Evolutionary conservation across 768 basidiomycete species (phyloP).

Genomic region (Tephrocybe sp.): DNA sequence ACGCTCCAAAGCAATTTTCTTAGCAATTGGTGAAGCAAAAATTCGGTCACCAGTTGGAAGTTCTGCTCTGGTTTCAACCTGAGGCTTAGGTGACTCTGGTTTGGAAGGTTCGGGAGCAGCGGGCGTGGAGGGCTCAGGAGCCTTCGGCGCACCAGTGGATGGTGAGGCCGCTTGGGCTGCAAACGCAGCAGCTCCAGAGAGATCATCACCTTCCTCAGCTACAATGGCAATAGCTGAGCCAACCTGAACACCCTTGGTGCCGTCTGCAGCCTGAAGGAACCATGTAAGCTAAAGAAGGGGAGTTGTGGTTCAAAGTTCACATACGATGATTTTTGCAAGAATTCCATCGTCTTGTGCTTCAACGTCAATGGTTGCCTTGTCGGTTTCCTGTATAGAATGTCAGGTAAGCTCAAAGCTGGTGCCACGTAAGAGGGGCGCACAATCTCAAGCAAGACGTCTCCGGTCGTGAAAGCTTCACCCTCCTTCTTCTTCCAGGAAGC

Average conservation of each 20-base stretch:
- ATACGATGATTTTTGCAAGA: constrained; percentile 93
- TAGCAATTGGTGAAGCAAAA: constrained; percentile 94
- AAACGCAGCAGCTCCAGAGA: constrained; percentile 76
- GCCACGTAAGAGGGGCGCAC: constrained; percentile 39
- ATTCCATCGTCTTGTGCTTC: constrained; percentile 98
- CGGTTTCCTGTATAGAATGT: constrained; percentile 75
- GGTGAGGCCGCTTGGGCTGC: constrained; percentile 60
- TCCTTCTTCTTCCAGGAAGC: constrained; percentile 97
- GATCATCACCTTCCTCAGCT: constrained; percentile 93
- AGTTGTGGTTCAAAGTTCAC: constrained; percentile 23
- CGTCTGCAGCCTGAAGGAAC: constrained; percentile 63
- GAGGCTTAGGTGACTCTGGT: constrained; percentile 31
- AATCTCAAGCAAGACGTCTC: constrained; percentile 96
- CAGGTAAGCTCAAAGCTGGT: constrained; percentile 13
- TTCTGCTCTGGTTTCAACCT: constrained; percentile 47
- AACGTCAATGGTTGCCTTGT: constrained; percentile 99
- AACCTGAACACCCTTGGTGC: constrained; percentile 83
- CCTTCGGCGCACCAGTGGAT: constrained; percentile 32
- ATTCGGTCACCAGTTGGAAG: constrained; percentile 74
- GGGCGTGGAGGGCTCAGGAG: constrained; percentile 19
- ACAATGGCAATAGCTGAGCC: constrained; percentile 89
- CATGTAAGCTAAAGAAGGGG: neutral
- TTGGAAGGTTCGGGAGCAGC: constrained; percentile 20
- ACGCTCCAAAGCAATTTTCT: constrained; percentile 93
- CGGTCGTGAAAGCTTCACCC: constrained; percentile 83